Base-by-base conservation (phyloP, 2,329 filamentous ascomycete species). In the Pseudogymnoascus sp. region DNA sequence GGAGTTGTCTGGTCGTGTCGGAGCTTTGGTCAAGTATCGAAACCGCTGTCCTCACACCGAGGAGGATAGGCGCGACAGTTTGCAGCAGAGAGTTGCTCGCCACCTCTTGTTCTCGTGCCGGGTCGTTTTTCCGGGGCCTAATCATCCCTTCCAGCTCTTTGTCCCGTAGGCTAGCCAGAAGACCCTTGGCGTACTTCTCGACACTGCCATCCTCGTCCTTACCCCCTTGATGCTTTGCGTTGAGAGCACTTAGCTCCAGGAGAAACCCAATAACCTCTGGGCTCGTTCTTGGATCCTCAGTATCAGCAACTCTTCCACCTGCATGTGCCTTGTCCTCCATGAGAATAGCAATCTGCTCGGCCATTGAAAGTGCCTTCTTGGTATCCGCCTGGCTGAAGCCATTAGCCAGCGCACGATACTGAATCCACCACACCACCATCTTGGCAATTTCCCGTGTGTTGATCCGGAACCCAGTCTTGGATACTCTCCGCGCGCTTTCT, bases 231-330 rank as follows among this genome's bases (percentile, higher is more conserved):
- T 76, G 66, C 29, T 74, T 72, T n/a, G 76, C 38, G 2, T 77
- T 71, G n/a, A 77, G 74, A 26, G 79, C 77, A 65, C 74, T 74
- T 15, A 83, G 70, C 61, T 80, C 75, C 7, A 82, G 70, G 17
- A 80, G 64, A 2, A 75, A 70, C 21, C 74, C 78, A 50, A 78
- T 72, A 17, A 80, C 73, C 26, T 76, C 74, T 1, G 78, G 77
- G 62, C 72, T 71, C 53, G 68, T 69, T 65, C 77, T 75, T 10
- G 76, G 72, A 61, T 80, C 75, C 23, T 67, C 59, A 4, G 67
- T 19, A 15, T 69, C 29, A 10, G 64, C 17, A 13, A 50, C 37
- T 31, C 56, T 50, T 42, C 50, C 62, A 10, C 67, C 69, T 59
- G 63, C 62, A 64, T 73, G 70, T 50, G 63, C 26, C 37, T 67